Base-by-base conservation (phyloP, 1,139 yeast genomes). In the Hansenula lynferdii region DNA sequence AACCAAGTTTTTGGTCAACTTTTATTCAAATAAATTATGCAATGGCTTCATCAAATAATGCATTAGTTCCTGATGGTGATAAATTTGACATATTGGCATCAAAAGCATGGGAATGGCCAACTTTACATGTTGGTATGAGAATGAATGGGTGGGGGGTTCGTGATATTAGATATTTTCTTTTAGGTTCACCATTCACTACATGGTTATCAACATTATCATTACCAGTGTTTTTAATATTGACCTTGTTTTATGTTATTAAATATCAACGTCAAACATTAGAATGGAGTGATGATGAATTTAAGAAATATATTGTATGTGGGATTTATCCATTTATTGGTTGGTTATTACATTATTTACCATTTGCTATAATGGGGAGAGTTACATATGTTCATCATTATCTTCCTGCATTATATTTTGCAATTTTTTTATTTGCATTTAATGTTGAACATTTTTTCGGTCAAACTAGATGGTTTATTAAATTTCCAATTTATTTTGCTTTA, bases 91-190 rank as follows among this genome's bases (percentile, higher is more conserved):
- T 62, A 31, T 62, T 84, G 43, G 78, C 87, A 2, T 80, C 89
- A 12, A 61, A 69, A 40, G 82, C 89, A 77, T 84, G 92, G 90
- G 82, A 84, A 62, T 84, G 94, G 94, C 90, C 92, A 27, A 65
- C 76, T 7, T 58, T 79, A 40, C 62, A 69, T 28, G 59, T 67
- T 16, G 94, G 94, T 6, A 64, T 84, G 40, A 68, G 92, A 51
- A 76, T 84, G 85, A 75, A 85, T 49, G 66, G 75, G 4, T 84
- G 92, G 92, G 61, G 70, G 4, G 55, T 64, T 7, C 53, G 56
- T 15, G 67, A 66, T 15, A 55, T 65, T 21, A 76, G 77, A 50
- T 84, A 75, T 51, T 84, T 74, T 51, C 62, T 84, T 51, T 62
- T 84, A 46, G 85, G 86, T 4, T 77, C 80, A 42, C 85, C 89